A percentile compares a stretch with the other conserved stretches of the same genome.
Evolutionary conservation across 1,139 yeast genomes (phyloP).

Genomic region (Suhomyces guaymorum): DNA sequence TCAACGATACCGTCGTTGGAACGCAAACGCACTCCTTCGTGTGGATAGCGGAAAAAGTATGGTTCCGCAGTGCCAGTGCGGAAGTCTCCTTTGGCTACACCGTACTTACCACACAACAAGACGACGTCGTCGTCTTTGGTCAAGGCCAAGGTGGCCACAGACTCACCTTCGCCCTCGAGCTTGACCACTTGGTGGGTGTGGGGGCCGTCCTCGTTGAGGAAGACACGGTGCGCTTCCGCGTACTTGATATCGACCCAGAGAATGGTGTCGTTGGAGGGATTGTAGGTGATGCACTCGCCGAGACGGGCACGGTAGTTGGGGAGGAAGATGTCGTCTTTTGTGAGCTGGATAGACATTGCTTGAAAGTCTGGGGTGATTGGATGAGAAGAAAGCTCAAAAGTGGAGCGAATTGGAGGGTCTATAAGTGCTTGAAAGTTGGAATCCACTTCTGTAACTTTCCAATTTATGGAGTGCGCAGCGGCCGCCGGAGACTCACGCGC

Average conservation of each 20-base stretch:
- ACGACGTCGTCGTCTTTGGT: constrained; percentile 44
- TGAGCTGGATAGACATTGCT: constrained; percentile 7
- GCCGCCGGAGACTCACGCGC: too few relatives aligned
- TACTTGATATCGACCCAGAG: constrained; percentile 70
- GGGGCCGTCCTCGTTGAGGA: constrained; percentile 23
- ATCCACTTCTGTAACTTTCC: too few relatives aligned
- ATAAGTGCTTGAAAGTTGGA: too few relatives aligned
- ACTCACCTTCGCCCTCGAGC: constrained; percentile 31
- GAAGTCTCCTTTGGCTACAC: constrained; percentile 55
- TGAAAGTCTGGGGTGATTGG: too few relatives aligned
- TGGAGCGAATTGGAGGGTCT: too few relatives aligned
- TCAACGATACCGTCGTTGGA: constrained; percentile 76
- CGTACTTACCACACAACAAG: constrained; percentile 57
- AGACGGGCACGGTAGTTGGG: constrained; percentile 53
- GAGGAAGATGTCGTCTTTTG: constrained; percentile 33
- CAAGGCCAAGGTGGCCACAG: constrained; percentile 66
- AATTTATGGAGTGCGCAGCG: too few relatives aligned
- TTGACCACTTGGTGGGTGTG: constrained; percentile 42
- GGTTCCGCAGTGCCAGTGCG: constrained; percentile 37
- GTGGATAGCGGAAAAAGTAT: constrained; percentile 48
- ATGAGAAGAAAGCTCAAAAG: too few relatives aligned
- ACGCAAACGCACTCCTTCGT: constrained; percentile 40
- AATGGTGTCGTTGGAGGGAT: constrained; percentile 54
- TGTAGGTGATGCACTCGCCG: constrained; percentile 69
- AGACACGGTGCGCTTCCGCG: constrained; percentile 57